Conservation (phyloP, 768 basidiomycete species). For the Podaxis sp. region DNA sequence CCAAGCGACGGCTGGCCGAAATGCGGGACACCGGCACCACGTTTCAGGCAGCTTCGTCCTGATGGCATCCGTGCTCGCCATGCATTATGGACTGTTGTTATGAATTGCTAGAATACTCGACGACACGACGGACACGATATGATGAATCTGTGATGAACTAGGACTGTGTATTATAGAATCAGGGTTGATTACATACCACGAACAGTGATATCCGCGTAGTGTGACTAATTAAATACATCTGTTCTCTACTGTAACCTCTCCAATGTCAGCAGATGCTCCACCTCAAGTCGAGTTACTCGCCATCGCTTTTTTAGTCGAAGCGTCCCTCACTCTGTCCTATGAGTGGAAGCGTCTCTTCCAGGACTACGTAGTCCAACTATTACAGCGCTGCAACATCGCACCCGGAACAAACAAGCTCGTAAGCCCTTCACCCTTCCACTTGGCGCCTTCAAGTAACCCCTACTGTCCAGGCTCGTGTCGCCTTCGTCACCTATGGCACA, state of each 20-base stretch:
- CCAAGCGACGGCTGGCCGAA: conserved; percentile 4
- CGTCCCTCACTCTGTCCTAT: conserved; percentile 50
- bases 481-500: conserved; percentile 62
- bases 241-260: conserved; percentile 3
- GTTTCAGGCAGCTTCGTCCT: not conserved
- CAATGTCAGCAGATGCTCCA: conserved; percentile 22
- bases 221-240: conserved; percentile 7
- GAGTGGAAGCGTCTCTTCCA: conserved; percentile 50
- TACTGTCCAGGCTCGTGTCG: conserved; percentile 22
- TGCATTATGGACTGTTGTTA: not conserved
- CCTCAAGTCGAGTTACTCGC: conserved; percentile 33
- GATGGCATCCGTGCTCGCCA: not conserved
- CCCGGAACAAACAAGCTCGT: conserved; percentile 34
- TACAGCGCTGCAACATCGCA: conserved; percentile 51
- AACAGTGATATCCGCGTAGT: conserved; percentile 3
- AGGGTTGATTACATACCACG: not conserved
- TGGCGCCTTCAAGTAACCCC: not conserved
- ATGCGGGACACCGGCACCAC: not conserved
- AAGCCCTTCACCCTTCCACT: conserved; percentile 9
- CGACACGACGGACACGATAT: not conserved
- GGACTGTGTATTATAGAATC: not conserved
- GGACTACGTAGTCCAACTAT: conserved; percentile 50
- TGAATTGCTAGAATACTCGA: not conserved
- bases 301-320: conserved; percentile 60
- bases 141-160: too few relatives aligned